These are phyloP conservation scores for Fraxinus paxiana DNA, from an alignment of 305 asterid genomes.

Conservation along the genomic window DNA sequence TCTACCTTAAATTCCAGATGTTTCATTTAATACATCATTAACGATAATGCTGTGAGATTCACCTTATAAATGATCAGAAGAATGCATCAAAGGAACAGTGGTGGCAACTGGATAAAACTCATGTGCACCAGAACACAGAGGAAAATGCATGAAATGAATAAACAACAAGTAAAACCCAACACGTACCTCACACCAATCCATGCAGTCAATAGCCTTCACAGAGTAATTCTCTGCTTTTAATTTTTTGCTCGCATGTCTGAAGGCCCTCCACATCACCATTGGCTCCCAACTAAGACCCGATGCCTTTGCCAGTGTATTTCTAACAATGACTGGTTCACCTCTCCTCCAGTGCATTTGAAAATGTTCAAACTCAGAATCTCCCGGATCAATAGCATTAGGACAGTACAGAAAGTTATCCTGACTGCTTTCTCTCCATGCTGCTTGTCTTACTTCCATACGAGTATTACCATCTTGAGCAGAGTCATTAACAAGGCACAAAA, in stretches of 20 bases:
- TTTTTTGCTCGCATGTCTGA: conserved; percentile 54
- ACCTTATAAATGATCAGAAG: not conserved
- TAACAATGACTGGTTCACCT: conserved; percentile 77
- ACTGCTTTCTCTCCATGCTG: conserved; percentile 49
- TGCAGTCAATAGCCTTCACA: conserved; percentile 79
- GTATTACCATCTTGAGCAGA: conserved; percentile 21
- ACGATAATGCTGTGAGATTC: not conserved
- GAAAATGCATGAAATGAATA: not conserved
- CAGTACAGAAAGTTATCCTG: conserved; percentile 58
- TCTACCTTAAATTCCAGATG: not conserved
- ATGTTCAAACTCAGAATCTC: conserved; percentile 48
- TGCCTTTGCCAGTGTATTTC: conserved; percentile 42
- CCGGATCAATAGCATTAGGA: conserved; percentile 53
- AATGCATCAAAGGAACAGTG: not conserved
- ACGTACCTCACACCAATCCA: conserved; percentile 79
- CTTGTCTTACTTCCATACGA: conserved; percentile 39
- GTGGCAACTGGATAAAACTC: conserved; percentile 2
- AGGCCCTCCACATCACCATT: conserved; percentile 82
- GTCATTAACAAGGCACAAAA: conserved; percentile 29
- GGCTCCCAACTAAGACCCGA: conserved; percentile 95
- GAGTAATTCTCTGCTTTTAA: conserved; percentile 40
- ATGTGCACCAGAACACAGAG: not conserved
- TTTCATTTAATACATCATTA: not conserved
- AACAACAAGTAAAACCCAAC: conserved; percentile 3
- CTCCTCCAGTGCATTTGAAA: conserved; percentile 80